Percentiles rank a stretch among this genome's conserved stretches.
Conservation (phyloP, 495 filamentous ascomycete species). For the Cryomyces antarcticus region DNA sequence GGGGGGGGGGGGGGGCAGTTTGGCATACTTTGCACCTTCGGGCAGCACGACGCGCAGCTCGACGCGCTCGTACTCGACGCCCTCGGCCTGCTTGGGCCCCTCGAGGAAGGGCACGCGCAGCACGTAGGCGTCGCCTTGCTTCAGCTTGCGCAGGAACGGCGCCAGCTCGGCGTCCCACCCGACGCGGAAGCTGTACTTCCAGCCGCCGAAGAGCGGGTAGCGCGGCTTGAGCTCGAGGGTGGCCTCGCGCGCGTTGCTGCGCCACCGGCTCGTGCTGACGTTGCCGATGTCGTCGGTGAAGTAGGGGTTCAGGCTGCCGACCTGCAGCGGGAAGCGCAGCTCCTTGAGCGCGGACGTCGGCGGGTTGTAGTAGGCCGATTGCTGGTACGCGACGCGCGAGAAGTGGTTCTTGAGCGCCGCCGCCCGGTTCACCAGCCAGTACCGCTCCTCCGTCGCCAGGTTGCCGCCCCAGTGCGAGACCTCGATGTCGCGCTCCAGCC, state of each 20-base stretch:
- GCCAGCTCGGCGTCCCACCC: conserved; percentile 81
- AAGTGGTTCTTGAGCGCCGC: conserved; percentile 72
- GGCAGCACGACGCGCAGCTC: conserved; percentile 68
- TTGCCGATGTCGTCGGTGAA: conserved; percentile 96
- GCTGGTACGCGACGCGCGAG: conserved; percentile 66
- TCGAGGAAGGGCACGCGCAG: conserved; percentile 92
- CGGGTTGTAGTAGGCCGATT: conserved; percentile 54
- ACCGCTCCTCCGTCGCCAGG: conserved; percentile 80
- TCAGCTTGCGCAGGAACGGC: conserved; percentile 45
- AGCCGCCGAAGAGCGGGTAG: conserved; percentile 85
- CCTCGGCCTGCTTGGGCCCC: conserved; percentile 67
- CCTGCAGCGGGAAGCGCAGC: conserved; percentile 55
- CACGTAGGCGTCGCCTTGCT: conserved; percentile 45
- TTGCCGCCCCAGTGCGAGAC: conserved; percentile 98
- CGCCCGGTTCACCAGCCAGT: conserved; percentile 69
- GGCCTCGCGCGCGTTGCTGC: conserved; percentile 57
- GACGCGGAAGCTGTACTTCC: conserved; percentile 90
- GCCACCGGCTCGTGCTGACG: conserved; percentile 80
- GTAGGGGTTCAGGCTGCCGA: conserved; percentile 67
- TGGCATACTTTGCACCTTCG: conserved; percentile 69
- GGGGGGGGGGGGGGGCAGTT: too few relatives aligned
- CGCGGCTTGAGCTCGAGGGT: conserved; percentile 76
- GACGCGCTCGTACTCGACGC: conserved; percentile 66
- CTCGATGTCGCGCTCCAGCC: conserved; percentile 76
- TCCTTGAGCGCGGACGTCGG: conserved; percentile 60